Base-by-base conservation (phyloP, 176 grass and related monocot genomes). In the Zoysia pacifica region DNA sequence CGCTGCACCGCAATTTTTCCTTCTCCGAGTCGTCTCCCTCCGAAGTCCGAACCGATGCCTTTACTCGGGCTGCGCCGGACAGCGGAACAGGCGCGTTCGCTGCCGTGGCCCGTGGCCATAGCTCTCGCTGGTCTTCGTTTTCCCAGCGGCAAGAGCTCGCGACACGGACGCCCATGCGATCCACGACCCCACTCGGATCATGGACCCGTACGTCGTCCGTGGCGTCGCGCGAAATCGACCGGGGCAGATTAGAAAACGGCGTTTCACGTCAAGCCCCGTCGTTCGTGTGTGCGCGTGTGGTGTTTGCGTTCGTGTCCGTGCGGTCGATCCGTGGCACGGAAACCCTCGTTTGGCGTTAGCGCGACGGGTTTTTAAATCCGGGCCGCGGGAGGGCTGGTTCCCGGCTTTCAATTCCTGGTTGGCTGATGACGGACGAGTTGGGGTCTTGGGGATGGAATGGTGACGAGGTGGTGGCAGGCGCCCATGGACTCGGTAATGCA, bases 311-410 rank as follows among this genome's bases (percentile, higher is more conserved):
- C 50, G 86, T 80, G 81, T 80, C 76, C 28, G 18, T 72, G 37
- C 59, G 38, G 40, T 69, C 14, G 75, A 74, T 84, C 87, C 56
- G 55, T 41, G 77, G 87, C 82, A 81, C 87, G 64, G 82, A 89
- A 88, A 89, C 9, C 76, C 39, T 76, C 46, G 19, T 71, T 84
- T 84, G 82, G 71, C 65, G 50, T 45, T 76, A 76, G 71, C 71
- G 64, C 9, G 16, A 39, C 62, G 20, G 11, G 13, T 47, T 45
- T 70, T 54, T 9, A 38, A 55, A 52, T 53, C 61, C 10, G 18
- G 55, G 18, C 5, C 53, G 11, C 4, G 53, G 1, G 46, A 73
- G 51, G 62, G 45, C 54, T 14, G 12, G 36, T 28, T 84, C 68
- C 5, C 9, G 20, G 81, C 41, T 20, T 38, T 68, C 44, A 54